These are phyloP conservation scores for Paramarasmius palmivorus DNA, from an alignment of 1,284 basidiomycete species.

Conservation along the genomic window DNA sequence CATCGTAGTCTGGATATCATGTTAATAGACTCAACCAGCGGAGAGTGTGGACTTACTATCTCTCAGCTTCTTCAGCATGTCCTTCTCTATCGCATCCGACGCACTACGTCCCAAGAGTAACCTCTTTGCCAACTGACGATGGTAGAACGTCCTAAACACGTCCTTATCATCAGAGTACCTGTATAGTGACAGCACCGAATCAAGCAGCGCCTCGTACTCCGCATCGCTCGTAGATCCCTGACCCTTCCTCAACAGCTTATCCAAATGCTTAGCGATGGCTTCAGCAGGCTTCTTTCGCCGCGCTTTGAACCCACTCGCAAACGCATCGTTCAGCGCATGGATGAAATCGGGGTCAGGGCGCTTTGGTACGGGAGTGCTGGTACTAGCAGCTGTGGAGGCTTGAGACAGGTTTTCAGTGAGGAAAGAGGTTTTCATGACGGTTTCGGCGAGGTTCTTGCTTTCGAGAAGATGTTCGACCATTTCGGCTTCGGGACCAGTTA, in stretches of 20 bases:
- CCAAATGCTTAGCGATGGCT: slow-evolving; percentile 91
- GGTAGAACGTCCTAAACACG: slow-evolving; percentile 95
- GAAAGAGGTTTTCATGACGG: slow-evolving; percentile 50
- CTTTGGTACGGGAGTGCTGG: slow-evolving; percentile 29
- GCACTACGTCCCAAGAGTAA: slow-evolving; percentile 86
- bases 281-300: slow-evolving; percentile 90
- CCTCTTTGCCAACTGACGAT: slow-evolving; percentile 86
- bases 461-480: slow-evolving; percentile 81
- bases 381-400: slow-evolving; percentile 24
- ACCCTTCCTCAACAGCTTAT: slow-evolving; percentile 83
- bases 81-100: slow-evolving; percentile 89
- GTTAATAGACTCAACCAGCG: not conserved
- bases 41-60: slow-evolving; percentile 55
- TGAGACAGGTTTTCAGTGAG: slow-evolving; percentile 18
- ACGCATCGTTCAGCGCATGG: slow-evolving; percentile 73
- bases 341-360: slow-evolving; percentile 51
- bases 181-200: slow-evolving; percentile 82
- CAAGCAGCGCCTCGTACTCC: slow-evolving; percentile 71
- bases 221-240: slow-evolving; percentile 73
- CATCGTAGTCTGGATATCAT: slow-evolving; percentile 68
- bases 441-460: slow-evolving; percentile 67
- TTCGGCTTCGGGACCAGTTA: slow-evolving; percentile 57
- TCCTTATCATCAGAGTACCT: slow-evolving; percentile 91
- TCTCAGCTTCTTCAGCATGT: slow-evolving; percentile 87
- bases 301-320: slow-evolving; percentile 80